phyloP scores from a whole-genome alignment of 495 filamentous ascomycete species.

The Diplogelasinospora grovesii region DNA sequence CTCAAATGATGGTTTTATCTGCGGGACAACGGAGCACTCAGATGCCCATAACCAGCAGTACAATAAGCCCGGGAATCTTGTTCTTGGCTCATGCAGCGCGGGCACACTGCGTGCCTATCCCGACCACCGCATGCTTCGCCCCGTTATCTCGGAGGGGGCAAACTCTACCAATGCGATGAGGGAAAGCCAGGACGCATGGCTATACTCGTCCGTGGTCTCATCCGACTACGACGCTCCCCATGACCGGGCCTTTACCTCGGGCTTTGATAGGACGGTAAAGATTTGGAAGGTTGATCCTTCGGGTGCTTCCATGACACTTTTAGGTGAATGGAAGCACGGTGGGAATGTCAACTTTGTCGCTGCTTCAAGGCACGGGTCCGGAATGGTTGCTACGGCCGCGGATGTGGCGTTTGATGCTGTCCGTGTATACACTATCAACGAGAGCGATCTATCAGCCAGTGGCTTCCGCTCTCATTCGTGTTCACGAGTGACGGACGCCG shows the following conservation, averaged over 20 bases:
- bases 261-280: conserved; percentile 75
- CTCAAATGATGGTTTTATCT: conserved; percentile 43
- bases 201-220: conserved; percentile 73
- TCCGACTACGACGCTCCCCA: conserved; percentile 59
- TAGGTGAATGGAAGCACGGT: conserved; percentile 54
- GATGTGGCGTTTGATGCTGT: conserved; percentile 42
- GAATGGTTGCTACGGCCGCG: conserved; percentile 45
- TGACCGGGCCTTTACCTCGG: conserved; percentile 62
- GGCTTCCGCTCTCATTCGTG: conserved; percentile 36
- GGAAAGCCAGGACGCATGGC: conserved; percentile 57
- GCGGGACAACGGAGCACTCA: conserved; percentile 65
- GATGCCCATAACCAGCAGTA: conserved; percentile 77
- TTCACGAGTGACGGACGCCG: conserved; percentile 38
- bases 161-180: conserved; percentile 53
- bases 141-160: conserved; percentile 40
- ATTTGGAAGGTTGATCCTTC: conserved; percentile 54
- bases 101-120: conserved; percentile 57
- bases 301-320: conserved; percentile 28
- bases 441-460: conserved; percentile 24
- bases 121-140: conserved; percentile 59
- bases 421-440: conserved; percentile 40
- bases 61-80: conserved; percentile 70
- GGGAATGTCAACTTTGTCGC: conserved; percentile 68
- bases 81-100: conserved; percentile 56
- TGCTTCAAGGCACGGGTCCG: conserved; percentile 39